phyloP scores from a whole-genome alignment of 331 rosid species.

The Quercus phellos region DNA sequence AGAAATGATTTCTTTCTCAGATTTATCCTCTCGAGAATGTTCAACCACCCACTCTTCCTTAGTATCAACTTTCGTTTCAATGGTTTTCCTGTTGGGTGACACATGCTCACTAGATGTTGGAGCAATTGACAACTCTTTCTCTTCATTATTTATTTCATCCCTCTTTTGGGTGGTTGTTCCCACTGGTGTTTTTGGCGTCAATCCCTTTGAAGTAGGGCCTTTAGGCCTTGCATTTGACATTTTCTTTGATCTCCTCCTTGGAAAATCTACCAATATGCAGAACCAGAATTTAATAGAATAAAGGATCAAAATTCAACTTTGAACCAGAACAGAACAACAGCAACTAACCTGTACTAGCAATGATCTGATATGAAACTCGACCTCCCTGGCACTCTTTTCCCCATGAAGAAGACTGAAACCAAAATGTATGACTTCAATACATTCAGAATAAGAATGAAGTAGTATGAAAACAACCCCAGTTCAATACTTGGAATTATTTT shows the following conservation, averaged over 20 bases:
- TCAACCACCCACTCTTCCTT: conserved; percentile 32
- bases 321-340: background rate
- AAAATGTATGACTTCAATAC: conserved; percentile 1
- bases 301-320: background rate
- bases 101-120: conserved; percentile 33
- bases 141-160: conserved; percentile 34
- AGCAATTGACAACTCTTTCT: conserved; percentile 39
- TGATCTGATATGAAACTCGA: conserved; percentile 38
- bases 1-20: conserved; percentile 29
- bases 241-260: conserved; percentile 57
- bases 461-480: background rate
- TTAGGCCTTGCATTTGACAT: conserved; percentile 40
- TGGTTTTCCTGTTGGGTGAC: conserved; percentile 18
- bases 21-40: conserved; percentile 26
- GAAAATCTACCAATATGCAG: conserved; percentile 45
- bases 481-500: conserved; percentile 3
- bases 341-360: conserved; percentile 53
- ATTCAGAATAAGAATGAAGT: conserved; percentile 14
- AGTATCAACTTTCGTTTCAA: conserved; percentile 28
- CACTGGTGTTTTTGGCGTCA: conserved; percentile 34
- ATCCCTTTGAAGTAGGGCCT: conserved; percentile 48
- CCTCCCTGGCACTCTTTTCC: conserved; percentile 35
- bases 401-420: conserved; percentile 55
- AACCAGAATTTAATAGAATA: background rate
- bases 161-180: conserved; percentile 35